Conservation (phyloP, 1,284 basidiomycete species). For the Violaceomyces palustris region DNA sequence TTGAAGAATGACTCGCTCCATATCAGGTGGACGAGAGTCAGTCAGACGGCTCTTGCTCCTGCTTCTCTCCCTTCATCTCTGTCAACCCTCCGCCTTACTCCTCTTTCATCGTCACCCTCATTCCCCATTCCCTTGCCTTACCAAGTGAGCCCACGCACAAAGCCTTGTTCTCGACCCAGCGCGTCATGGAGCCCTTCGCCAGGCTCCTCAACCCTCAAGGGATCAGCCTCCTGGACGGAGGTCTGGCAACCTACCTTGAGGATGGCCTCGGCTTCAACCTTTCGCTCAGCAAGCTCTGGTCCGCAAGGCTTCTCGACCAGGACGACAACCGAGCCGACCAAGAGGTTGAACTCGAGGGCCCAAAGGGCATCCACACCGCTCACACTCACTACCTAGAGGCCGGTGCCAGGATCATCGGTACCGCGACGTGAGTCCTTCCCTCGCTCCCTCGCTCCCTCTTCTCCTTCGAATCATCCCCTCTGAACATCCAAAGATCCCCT, state of each 20-base stretch:
- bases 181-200: too few species aligned
- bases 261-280: conserved; percentile 37
- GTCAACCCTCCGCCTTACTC: too few species aligned
- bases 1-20: too few species aligned
- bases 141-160: too few species aligned
- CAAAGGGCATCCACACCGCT: conserved; percentile 25
- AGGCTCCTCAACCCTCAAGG: conserved; percentile 16
- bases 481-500: too few species aligned
- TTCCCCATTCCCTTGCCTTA: too few species aligned
- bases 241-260: conserved; percentile 43
- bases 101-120: too few species aligned
- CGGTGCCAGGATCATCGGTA: conserved; percentile 39
- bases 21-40: too few species aligned
- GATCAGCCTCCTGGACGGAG: conserved; percentile 38
- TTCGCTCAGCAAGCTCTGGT: conserved; percentile 35
- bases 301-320: conserved; percentile 34
- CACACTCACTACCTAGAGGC: conserved; percentile 39
- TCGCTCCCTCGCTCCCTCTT: neutral
- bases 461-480: too few species aligned
- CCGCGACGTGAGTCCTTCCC: conserved; percentile 17
- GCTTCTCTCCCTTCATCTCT: too few species aligned
- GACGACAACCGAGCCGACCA: conserved; percentile 18
- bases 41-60: too few species aligned
- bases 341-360: conserved; percentile 10
- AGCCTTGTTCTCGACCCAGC: too few species aligned